Percentiles rank a stretch among this genome's conserved stretches.
These are phyloP conservation scores for Boletus sp. DNA, from an alignment of 768 basidiomycete genomes.

Conservation along the genomic window DNA sequence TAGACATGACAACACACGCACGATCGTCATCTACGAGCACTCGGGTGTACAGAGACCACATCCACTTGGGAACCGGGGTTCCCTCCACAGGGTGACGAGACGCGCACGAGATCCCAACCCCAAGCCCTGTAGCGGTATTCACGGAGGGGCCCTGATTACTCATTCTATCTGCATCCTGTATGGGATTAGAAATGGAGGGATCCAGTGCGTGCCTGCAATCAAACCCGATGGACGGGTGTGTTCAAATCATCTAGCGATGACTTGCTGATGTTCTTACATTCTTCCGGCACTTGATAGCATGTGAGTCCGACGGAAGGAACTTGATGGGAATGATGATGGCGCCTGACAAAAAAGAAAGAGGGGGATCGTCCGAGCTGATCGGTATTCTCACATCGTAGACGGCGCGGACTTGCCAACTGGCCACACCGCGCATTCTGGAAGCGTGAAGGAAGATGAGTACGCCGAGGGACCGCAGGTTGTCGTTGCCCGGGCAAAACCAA, in stretches of 20 bases:
- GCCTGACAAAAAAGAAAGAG: neutral
- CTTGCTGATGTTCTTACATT: neutral
- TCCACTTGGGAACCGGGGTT: neutral
- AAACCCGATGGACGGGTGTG: too few species aligned
- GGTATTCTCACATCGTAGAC: conserved; percentile 6
- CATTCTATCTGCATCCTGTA: neutral
- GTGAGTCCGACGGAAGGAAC: neutral
- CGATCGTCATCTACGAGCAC: neutral
- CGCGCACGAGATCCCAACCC: neutral
- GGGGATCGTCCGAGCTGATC: neutral
- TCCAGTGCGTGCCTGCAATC: neutral
- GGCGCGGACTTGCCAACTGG: neutral
- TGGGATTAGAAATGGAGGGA: neutral
- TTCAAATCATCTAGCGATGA: neutral
- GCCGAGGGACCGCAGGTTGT: neutral
- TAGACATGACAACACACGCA: neutral
- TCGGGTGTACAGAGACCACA: neutral
- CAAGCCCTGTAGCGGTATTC: neutral
- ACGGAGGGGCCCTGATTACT: neutral
- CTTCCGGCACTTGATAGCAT: neutral
- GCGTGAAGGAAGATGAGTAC: neutral
- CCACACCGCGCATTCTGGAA: neutral
- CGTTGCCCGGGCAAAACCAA: neutral
- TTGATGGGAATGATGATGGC: neutral
- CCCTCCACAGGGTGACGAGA: neutral